phyloP scores from a whole-genome alignment of 2,329 filamentous ascomycete species.

The Colletotrichum limetticola region DNA sequence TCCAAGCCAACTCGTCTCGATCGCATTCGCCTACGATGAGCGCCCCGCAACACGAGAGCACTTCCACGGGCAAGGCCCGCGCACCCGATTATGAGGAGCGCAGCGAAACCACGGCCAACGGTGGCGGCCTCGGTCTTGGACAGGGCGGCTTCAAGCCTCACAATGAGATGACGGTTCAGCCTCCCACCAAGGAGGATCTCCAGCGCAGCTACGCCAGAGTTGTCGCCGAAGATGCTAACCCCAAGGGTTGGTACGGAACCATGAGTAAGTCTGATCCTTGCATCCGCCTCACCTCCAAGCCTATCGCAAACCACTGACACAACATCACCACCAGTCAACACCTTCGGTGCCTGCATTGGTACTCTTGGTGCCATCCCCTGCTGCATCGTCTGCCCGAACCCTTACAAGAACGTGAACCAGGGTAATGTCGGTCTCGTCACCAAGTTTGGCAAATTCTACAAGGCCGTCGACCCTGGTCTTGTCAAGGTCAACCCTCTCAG shows the following conservation, averaged over 20 bases:
- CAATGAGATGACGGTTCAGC: conserved; percentile 77
- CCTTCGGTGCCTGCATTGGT: conserved; percentile 79
- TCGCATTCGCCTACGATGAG: conserved; percentile 34
- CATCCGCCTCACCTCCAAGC: neutral
- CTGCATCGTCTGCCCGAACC: conserved; percentile 93
- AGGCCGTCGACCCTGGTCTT: conserved; percentile 94
- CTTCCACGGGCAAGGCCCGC: conserved; percentile 32
- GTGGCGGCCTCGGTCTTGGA: conserved; percentile 34
- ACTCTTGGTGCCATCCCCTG: conserved; percentile 88
- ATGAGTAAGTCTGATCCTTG: conserved; percentile 72
- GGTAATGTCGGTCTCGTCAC: conserved; percentile 96
- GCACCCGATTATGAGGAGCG: conserved; percentile 31
- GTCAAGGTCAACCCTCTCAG: conserved; percentile 97
- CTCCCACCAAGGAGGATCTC: conserved; percentile 83
- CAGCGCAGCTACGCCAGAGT: conserved; percentile 81
- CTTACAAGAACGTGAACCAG: conserved; percentile 91
- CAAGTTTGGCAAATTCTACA: conserved; percentile 94
- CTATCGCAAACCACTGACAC: conserved; percentile 15
- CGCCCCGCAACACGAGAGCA: conserved; percentile 24
- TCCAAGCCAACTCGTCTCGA: conserved; percentile 13
- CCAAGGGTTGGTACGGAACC: conserved; percentile 87
- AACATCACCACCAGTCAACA: conserved; percentile 67
- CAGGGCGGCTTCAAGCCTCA: conserved; percentile 59
- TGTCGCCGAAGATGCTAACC: conserved; percentile 72
- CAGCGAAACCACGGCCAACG: conserved; percentile 13